phyloP scores from a whole-genome alignment of 2,329 filamentous ascomycete species.

The Exutisphaerella laricina region DNA sequence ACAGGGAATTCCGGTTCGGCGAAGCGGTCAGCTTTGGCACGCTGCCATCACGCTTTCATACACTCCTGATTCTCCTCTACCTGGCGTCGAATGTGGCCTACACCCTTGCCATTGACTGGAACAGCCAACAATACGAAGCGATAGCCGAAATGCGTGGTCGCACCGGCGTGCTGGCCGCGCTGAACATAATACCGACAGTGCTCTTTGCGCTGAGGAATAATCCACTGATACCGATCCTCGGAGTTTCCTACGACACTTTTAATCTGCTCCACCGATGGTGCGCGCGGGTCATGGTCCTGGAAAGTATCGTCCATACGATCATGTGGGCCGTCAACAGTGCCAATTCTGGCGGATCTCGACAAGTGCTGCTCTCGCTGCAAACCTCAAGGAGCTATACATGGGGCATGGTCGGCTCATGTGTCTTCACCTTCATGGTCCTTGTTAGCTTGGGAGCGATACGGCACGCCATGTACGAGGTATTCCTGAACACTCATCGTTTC shows the following conservation, averaged over 20 bases:
- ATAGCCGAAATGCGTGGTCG: conserved; percentile 80
- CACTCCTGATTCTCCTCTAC: conserved; percentile 62
- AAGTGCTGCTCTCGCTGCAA: conserved; percentile 51
- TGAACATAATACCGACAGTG: conserved; percentile 90
- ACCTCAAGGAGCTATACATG: conserved; percentile 59
- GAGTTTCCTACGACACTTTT: conserved; percentile 93
- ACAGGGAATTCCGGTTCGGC: conserved; percentile 64
- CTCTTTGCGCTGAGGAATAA: conserved; percentile 91
- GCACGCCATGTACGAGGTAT: conserved; percentile 95
- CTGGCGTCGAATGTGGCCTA: conserved; percentile 70
- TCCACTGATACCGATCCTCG: conserved; percentile 72
- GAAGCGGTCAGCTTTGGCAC: conserved; percentile 67
- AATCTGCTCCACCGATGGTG: conserved; percentile 85
- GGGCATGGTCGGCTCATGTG: conserved; percentile 55
- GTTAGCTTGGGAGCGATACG: conserved; percentile 72
- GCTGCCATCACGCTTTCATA: conserved; percentile 72
- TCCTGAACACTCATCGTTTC: conserved; percentile 78
- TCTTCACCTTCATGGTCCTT: conserved; percentile 62
- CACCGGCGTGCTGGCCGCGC: conserved; percentile 72
- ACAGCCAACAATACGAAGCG: conserved; percentile 43
- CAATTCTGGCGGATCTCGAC: conserved; percentile 56
- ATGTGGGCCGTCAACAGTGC: conserved; percentile 66
- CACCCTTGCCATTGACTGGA: conserved; percentile 62
- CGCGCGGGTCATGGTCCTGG: conserved; percentile 64
- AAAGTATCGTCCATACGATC: conserved; percentile 64